Evolutionary conservation across 2,329 filamentous ascomycete species (phyloP), one percentile per base, ranked within the genome.

Genomic region (Colletotrichum abscissum): DNA sequence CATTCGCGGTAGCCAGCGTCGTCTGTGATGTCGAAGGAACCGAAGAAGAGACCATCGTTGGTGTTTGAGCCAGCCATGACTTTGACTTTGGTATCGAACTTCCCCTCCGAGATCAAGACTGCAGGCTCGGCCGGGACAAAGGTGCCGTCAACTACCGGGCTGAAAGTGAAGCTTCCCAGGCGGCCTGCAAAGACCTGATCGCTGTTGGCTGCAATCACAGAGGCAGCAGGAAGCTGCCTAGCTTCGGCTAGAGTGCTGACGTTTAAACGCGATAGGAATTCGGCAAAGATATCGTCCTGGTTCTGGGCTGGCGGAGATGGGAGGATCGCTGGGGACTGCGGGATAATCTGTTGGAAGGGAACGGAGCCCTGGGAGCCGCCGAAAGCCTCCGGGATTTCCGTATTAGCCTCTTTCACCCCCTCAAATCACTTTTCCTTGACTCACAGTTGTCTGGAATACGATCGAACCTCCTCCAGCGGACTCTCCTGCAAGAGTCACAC

Each of bases 11-110:
- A 42, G 38, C 9, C 38, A 19, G 38, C 4, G 82, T 75, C 80
- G 0, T 83, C 86, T 3, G 77, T 80, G 59, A 89, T 85, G 56
- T 83, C 82, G 46, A 83, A 82, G 0, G 84, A 84, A 5, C 83
- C 83, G 73, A 89, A 89, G 2, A 74, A 72, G 16, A 80, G 76
- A 5, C 85, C 87, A 81, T 90, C 88, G 75, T 90, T 84, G 4
- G 86, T 86, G 72, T 87, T 88, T 77, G 87, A 74, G 5, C 76
- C 75, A 14, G 74, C 55, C 62, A 78, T 70, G 7, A 78, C 28
- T 2, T 52, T 14, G 11, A 75, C 65, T 9, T 28, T 46, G 14
- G 58, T 35, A 2, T 73, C 57, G 30, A 52, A 76, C 2, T 30
- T 42, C 1, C 62, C 67, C 24, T 75, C 35, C 1, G 63, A 54